Evolutionary conservation across 257 asterid genomes (phyloP), one percentile per base, ranked within the genome.

Genomic region (Perilla frutescens): DNA sequence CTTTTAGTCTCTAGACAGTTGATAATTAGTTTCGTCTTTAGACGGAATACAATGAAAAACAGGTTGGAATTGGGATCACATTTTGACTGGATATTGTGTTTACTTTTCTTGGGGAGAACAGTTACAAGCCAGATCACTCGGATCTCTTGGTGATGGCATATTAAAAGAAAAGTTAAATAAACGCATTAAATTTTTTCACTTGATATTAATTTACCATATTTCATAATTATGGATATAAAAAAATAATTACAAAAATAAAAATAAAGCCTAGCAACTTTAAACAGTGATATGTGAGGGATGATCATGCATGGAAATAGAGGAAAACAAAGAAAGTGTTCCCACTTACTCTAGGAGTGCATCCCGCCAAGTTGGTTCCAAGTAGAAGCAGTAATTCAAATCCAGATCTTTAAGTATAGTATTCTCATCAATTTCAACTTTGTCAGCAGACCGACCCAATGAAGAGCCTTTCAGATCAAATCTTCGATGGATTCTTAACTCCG

Each of bases 401-500:
- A 94, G 88, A 86, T 94, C 99, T 87, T 94, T 94, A 47, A 94
- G 93, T 82, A 90, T 91, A 29, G 99, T 90, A 75, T 82, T 91
- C 81, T 94, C 99, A 39, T 94, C 98, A 51, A 94, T 91, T 87
- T 91, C 89, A 66, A 94, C 88, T 73, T 91, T 90, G 83, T 88
- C 92, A 41, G 96, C 98, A 34, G 97, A 94, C 70, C 99, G 97
- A 60, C 99, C 99, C 78, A 94, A 84, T 12, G 96, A 88, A 77
- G 99, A 94, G 62, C 99, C 99, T 82, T 94, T 94, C 74, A 94
- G 76, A 77, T 94, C 99, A 77, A 94, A 94, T 81, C 97, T 86
- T 48, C 97, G 84, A 70, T 92, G 98, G 88, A 94, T 92, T 77
- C 99, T 81, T 59, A 94, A 79, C 82, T 87, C 98, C 60, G 99